Evolutionary conservation across 202 grass and related monocot genomes (phyloP), one percentile per base, ranked within the genome.

Genomic region (Eragrostis tef): DNA sequence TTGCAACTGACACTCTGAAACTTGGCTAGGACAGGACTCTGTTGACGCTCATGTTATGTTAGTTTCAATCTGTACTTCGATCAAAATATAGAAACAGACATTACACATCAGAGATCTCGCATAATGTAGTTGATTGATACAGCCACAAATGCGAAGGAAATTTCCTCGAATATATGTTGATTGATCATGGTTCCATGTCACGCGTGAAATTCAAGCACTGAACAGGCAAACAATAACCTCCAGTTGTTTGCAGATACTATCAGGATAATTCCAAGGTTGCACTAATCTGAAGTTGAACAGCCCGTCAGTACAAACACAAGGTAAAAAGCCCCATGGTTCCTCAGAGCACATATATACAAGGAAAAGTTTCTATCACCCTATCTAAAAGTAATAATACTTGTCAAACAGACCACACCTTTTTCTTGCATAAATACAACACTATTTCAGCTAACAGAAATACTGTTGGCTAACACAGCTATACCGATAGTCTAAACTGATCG

Each of bases 401-500:
- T 53, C 27, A 71, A 73, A 79, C 14, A 27, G 75, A 65, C 13
- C 14, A n/a, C 17, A 46, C 7, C 26, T 12, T 81, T 39, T 39
- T 85, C 51, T 25, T 13, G 19, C 71, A 26, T 39, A 24, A 39
- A 77, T 82, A 59, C 65, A 78, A 82, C 67, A 86, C 31, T 72
- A 86, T 62, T 85, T 50, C 43, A 54, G 71, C 88, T 79, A 83
- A 82, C 78, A 82, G 49, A 82, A 73, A 51, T 46, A 86, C 66
- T 61, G 83, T 85, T 67, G 72, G 7, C 83, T 78, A 73, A 61
- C 48, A 66, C 67, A 78, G 43, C 76, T 86, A 83, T 3, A 70
- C 17, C 19, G 63, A 81, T 82, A 51, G 39, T 76, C 83, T 77
- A 94, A 11, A 75, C 62, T 79, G 87, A 75, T 74, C 95, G 93